Evolutionary conservation across 305 asterid genomes (phyloP).

Genomic region (Fraxinus albicans): DNA sequence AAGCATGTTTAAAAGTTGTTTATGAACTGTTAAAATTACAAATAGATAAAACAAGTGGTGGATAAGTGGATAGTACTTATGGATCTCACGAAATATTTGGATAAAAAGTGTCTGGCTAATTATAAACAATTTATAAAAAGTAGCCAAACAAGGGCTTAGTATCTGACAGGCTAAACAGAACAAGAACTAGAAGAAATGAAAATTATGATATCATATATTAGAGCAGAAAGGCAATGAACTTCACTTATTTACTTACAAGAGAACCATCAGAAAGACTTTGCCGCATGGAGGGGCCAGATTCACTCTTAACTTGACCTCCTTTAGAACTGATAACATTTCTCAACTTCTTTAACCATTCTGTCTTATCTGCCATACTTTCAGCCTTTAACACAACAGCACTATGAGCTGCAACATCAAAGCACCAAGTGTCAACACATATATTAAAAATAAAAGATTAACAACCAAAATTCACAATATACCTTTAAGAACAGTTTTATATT

Average conservation of each 20-base stretch:
- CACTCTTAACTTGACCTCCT: constrained; percentile 95
- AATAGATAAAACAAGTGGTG: neutral
- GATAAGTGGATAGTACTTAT: too few species aligned
- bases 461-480: constrained; percentile 34
- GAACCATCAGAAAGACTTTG: constrained; percentile 95
- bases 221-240: constrained; percentile 19
- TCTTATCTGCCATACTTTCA: constrained; percentile 77
- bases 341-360: constrained; percentile 77
- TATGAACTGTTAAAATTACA: neutral
- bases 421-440: constrained; percentile 10
- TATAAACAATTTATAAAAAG: neutral
- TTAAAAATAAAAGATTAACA: constrained; percentile 11
- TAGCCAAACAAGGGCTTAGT: neutral
- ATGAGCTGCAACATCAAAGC: constrained; percentile 62
- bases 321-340: constrained; percentile 76
- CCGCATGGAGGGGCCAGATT: constrained; percentile 61
- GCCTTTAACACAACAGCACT: constrained; percentile 92
- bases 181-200: neutral
- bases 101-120: neutral
- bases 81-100: neutral
- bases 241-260: constrained; percentile 57
- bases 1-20: neutral
- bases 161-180: neutral
- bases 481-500: constrained; percentile 89
- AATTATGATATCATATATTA: neutral